Evolutionary conservation across 345 rosid species (phyloP).

Genomic region (Mercurialis annua): DNA sequence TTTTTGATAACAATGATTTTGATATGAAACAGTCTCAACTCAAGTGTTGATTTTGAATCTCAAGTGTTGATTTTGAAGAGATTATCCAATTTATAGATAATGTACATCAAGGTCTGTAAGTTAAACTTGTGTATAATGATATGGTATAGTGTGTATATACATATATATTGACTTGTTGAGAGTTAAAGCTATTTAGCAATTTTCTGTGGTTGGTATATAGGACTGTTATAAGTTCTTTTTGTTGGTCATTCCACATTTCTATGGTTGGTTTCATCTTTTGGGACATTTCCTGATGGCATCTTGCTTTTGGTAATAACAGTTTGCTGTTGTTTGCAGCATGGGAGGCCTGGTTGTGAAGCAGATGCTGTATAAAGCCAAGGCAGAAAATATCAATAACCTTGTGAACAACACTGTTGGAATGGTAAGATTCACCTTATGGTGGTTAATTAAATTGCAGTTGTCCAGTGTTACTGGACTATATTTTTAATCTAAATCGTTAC

Average conservation of each 20-base stretch:
- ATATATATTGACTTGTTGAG: too few relatives aligned
- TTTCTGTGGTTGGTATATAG: background rate
- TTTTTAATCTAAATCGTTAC: constrained; percentile 2
- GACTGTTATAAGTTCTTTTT: background rate
- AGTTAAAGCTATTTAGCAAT: background rate
- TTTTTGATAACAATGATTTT: background rate
- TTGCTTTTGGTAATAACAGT: constrained; percentile 5
- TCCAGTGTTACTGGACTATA: background rate
- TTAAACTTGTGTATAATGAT: background rate
- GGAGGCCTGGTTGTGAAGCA: constrained; percentile 98
- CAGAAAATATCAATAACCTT: constrained; percentile 66
- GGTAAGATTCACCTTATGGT: constrained; percentile 44
- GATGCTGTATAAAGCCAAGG: constrained; percentile 80
- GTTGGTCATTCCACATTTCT: background rate
- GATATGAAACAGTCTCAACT: background rate
- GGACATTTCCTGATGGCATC: background rate
- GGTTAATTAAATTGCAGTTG: background rate
- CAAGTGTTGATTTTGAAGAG: background rate
- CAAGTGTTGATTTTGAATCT: background rate
- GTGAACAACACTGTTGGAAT: constrained; percentile 89
- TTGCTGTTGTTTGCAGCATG: constrained; percentile 54
- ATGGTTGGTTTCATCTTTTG: background rate
- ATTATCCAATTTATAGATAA: background rate
- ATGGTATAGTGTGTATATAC: background rate
- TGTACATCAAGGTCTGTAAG: background rate